Base-by-base conservation (phyloP, 2,329 filamentous ascomycete species). In the Truncatella angustata region DNA sequence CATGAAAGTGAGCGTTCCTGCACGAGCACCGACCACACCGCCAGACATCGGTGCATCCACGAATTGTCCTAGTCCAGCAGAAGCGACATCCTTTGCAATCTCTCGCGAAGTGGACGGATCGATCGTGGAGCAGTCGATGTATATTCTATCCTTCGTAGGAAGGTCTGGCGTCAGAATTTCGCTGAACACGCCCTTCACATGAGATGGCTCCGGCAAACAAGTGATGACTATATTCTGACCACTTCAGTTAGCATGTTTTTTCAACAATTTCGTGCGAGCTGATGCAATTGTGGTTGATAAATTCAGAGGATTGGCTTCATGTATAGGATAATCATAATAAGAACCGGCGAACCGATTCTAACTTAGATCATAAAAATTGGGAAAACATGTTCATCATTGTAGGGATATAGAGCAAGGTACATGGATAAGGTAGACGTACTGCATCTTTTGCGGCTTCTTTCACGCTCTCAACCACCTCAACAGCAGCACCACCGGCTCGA, bases 21-120 rank as follows among this genome's bases (percentile, higher is more conserved):
- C 91, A 5, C 84, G 79, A 10, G 94, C 94, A 39, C 93, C 94
- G 4, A 97, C 91, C 0, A 97, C 92, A 47, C 94, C 94, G 44
- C 94, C 94, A 0, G 93, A 97, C 87, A 99, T 96, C 40, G 94
- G 94, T 3, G 94, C 93, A 67, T 99, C 94, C 53, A 97, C 86
- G 65, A 97, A 97, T 49, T 79, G 80, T 49, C 90, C 90, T 65
- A 87, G 81, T 1, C 82, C 77, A 1, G 84, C 83, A 4, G 81
- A 80, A 52, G 70, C 56, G 2, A 95, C 86, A 21, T 80, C 79
- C 55, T 84, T 77, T 20, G 91, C 91, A 4, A 97, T 87, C 58
- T 85, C 80, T 35, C 84, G 84, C 1, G 92, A 97, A 2, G 91
- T 90, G 28, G 85, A 84, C 0, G 92, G 91, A 70, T 97, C 94